Base-by-base conservation (phyloP, 306 rosid genomes). In the Vigna radiata region DNA sequence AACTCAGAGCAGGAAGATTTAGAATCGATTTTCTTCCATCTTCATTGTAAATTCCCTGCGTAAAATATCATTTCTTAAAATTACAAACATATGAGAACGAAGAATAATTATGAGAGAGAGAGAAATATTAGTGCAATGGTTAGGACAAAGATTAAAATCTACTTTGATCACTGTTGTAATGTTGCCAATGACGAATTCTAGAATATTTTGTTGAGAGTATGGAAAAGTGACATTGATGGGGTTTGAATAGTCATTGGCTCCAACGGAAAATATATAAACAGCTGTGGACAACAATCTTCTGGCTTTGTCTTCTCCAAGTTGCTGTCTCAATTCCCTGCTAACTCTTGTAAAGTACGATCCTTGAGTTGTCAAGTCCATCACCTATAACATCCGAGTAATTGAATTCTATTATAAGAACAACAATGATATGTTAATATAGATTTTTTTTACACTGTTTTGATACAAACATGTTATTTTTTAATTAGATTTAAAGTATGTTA, bases 21-120 rank as follows among this genome's bases (percentile, higher is more conserved):
- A 64, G 0, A 25, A 86, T 49, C 15, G 78, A 83, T 77, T 90
- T 90, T 68, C 95, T 88, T 74, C 88, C 92, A 50, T 89, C 90
- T 63, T 53, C 61, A 61, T 79, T 46, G 55, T 89, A 39, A 8
- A 39, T 39, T 8, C 8, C 44, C 44, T 39, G 11, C 3, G 8
- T 6, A 39, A 39, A 39, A 8, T 7, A 39, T 39, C 44, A 39
- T 39, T 39, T 8, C 10, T 39, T 8, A 39, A 2, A 36, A 36
- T 36, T 36, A 36, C 8, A 36, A 36, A 36, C 41, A 36, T 6
- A 6, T 0, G 41, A 0, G 9, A 36, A 36, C 8, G 8, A 36
- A 36, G 8, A 29, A 29, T 4, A 29, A 29, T 29, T 4, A 25
- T 25, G 33, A 29, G 33, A 29, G 33, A 29, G 33, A 29, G 33